phyloP scores from a whole-genome alignment of 1,284 basidiomycete species.

The Tausonia pullulans region DNA sequence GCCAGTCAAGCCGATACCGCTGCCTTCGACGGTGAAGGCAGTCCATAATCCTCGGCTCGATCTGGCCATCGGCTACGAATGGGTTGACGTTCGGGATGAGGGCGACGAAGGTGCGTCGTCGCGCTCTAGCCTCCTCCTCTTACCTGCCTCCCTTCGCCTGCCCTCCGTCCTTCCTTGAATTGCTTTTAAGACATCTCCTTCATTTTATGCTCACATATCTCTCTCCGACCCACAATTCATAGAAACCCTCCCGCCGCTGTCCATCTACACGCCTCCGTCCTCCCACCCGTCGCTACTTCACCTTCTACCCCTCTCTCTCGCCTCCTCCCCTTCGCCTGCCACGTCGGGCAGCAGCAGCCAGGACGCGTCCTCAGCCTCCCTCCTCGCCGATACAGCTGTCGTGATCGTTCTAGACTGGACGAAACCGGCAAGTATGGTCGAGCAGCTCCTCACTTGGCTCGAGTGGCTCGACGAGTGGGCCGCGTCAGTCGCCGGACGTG shows the following conservation, averaged over 20 bases:
- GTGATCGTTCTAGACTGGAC: conserved; percentile 94
- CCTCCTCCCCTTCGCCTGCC: conserved; percentile 36
- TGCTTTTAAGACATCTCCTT: too few species aligned
- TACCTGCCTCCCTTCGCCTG: conserved; percentile 14
- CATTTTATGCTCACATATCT: too few species aligned
- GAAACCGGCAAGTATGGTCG: conserved; percentile 76
- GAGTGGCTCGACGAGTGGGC: conserved; percentile 71
- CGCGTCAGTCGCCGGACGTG: conserved; percentile 18
- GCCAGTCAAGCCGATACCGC: conserved; percentile 9
- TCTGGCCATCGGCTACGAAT: conserved; percentile 73
- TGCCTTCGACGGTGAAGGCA: background rate
- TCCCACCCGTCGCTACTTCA: conserved; percentile 58
- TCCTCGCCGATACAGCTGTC: conserved; percentile 65
- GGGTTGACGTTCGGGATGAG: conserved; percentile 71
- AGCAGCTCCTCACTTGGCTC: conserved; percentile 80
- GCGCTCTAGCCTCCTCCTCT: conserved; percentile 1
- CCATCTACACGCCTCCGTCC: conserved; percentile 79
- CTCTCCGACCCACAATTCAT: background rate
- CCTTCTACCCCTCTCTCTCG: conserved; percentile 72
- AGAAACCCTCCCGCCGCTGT: conserved; percentile 77
- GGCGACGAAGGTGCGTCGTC: conserved; percentile 64
- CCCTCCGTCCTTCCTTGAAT: conserved; percentile 7
- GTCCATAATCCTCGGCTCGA: background rate
- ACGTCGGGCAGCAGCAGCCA: background rate
- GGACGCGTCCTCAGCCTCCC: conserved; percentile 32